phyloP scores from a whole-genome alignment of 208 protist genomes.

The Trypanosoma conorhini region DNA sequence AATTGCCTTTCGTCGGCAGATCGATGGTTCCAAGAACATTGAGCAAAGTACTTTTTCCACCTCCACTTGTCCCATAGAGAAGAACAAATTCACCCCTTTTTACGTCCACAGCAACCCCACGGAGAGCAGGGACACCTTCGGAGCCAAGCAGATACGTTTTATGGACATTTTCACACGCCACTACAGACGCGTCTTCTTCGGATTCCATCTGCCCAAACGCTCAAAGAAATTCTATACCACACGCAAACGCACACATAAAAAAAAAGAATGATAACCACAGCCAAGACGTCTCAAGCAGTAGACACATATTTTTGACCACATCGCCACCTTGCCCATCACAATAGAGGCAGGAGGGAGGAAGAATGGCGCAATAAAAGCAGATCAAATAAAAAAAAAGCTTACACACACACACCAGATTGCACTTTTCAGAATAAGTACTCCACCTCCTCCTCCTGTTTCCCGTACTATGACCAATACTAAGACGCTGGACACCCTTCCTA shows the following conservation, averaged over 20 bases:
- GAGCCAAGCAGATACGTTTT: constrained; percentile 97
- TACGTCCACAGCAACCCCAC: constrained; percentile 90
- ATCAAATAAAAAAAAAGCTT: no score
- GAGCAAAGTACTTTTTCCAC: constrained; percentile 96
- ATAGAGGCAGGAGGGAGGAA: neutral
- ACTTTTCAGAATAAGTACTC: neutral
- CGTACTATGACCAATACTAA: neutral
- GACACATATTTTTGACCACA: neutral
- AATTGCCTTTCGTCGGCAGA: constrained; percentile 95
- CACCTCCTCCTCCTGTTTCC: neutral
- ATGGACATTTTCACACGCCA: constrained; percentile 95
- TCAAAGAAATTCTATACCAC: neutral
- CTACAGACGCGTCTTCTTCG: constrained; percentile 38
- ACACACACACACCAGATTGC: no score
- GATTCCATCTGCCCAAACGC: constrained; percentile 3
- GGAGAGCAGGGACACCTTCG: constrained; percentile 96
- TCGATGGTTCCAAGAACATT: constrained; percentile 98
- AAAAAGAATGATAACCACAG: neutral
- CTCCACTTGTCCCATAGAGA: constrained; percentile 96
- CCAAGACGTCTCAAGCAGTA: neutral
- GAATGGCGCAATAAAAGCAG: neutral
- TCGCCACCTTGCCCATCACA: neutral
- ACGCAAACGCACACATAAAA: neutral
- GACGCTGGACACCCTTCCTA: neutral
- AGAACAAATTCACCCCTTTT: constrained; percentile 92